Percentiles rank a stretch among this genome's conserved stretches.
Conservation (phyloP, 768 basidiomycete species). For the Russula sp. region DNA sequence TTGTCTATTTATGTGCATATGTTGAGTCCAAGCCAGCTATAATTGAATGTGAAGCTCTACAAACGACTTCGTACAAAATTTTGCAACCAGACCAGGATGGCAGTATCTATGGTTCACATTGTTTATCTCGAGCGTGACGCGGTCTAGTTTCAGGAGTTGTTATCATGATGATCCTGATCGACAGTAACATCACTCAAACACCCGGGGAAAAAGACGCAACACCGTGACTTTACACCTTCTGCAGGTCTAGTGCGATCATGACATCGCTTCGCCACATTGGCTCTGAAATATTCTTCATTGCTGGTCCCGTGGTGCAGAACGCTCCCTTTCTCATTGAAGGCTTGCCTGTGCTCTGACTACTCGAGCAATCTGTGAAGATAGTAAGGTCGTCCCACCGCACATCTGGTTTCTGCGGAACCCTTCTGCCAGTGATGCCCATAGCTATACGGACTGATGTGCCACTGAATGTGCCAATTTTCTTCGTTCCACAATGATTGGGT, state of each 20-base stretch:
- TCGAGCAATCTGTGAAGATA: constrained; percentile 1
- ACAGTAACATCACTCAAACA: constrained; percentile 9
- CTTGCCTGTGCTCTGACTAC: not conserved
- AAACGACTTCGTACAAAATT: too few relatives aligned
- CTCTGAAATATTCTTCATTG: constrained; percentile 1
- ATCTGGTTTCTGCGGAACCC: constrained; percentile 1
- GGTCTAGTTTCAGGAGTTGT: too few relatives aligned
- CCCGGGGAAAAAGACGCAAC: not conserved
- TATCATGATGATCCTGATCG: not conserved
- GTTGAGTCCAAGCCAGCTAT: too few relatives aligned
- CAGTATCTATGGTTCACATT: too few relatives aligned
- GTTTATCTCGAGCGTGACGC: too few relatives aligned
- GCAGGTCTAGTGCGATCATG: not conserved
- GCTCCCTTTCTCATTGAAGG: not conserved
- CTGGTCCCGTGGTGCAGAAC: not conserved
- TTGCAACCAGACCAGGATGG: too few relatives aligned
- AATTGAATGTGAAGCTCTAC: too few relatives aligned
- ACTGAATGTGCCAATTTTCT: constrained; percentile 9
- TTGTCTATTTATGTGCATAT: too few relatives aligned
- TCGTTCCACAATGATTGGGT: not conserved
- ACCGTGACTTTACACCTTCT: not conserved
- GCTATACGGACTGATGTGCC: not conserved
- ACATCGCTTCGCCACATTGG: too few relatives aligned
- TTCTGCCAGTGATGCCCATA: not conserved
- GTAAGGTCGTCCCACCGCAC: constrained; percentile 7